Base-by-base conservation (phyloP, 192 early-diverging fungal species). In the Gaertneriomyces sp. region DNA sequence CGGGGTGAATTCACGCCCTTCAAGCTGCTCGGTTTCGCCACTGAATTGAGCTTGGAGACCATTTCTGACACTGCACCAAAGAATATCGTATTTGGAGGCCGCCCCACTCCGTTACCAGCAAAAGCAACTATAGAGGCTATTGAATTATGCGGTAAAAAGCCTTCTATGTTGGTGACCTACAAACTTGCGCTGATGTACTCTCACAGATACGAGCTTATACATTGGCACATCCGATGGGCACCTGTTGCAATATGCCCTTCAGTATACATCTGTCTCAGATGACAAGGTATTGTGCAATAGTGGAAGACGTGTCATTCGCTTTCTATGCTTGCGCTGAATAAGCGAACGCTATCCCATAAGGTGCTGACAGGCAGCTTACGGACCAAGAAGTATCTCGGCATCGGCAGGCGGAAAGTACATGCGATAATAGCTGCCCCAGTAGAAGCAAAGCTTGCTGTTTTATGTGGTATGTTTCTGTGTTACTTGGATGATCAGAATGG, bases 171-270 rank as follows among this genome's bases (percentile, higher is more conserved):
- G 58, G 58, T 38, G 0, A 11, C n/a, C 14, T n/a, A n/a, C 40
- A n/a, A 45, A 43, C n/a, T 3, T 11, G 39, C 39, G 4, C 58
- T 45, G 7, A 45, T 7, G 43, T 42, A 56, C 8, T 1, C 14
- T 61, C 39, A 49, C 53, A 91, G 91, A 87, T 45, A 84, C 81
- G 63, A 78, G 89, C 60, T 67, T 93, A 17, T 91, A 90, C 49
- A 64, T 91, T 39, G 91, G 91, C 2, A 89, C 89, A 38, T 86
- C 86, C 1, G 88, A 90, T 72, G 90, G 90, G 8, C 73, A 81
- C 41, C 44, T 93, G 47, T 64, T 88, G 9, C 89, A 89, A 64
- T 91, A 85, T 63, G 63, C 68, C 4, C 60, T 92, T 42, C 51
- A 74, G 16, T 45, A 73, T 39, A 39, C 17, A 56, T 14, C 20